These are phyloP conservation scores for Aspergillus latus DNA, from an alignment of 2,329 filamentous ascomycete genomes.

Conservation along the genomic window DNA sequence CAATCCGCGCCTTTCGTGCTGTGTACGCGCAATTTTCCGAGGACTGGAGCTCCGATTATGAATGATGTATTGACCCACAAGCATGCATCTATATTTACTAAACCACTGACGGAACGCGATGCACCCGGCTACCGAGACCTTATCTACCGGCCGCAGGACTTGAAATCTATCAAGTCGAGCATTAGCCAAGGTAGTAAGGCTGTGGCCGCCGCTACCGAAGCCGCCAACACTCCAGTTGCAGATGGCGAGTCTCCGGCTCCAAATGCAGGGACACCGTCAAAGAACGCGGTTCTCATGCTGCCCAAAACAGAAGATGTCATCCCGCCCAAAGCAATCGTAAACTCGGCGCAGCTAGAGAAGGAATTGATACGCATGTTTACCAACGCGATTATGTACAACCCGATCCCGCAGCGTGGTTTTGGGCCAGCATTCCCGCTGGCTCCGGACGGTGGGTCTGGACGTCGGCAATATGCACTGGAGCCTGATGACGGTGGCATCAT, in stretches of 20 bases:
- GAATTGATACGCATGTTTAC: slow-evolving; percentile 96
- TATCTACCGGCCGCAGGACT: slow-evolving; percentile 72
- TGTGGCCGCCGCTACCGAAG: slow-evolving; percentile 48
- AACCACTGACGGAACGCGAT: slow-evolving; percentile 70
- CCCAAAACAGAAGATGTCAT: slow-evolving; percentile 72
- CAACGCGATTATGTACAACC: slow-evolving; percentile 98
- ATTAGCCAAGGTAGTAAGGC: slow-evolving; percentile 55
- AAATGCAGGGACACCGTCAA: slow-evolving; percentile 35
- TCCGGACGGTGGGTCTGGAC: slow-evolving; percentile 41
- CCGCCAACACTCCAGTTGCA: slow-evolving; percentile 66
- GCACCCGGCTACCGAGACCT: slow-evolving; percentile 74
- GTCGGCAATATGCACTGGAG: slow-evolving; percentile 58
- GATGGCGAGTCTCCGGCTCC: slow-evolving; percentile 54
- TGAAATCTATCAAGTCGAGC: slow-evolving; percentile 73
- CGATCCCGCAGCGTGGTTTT: slow-evolving; percentile 71
- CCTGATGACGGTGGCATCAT: slow-evolving; percentile 83
- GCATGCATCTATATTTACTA: slow-evolving; percentile 76
- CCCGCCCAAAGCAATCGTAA: slow-evolving; percentile 87
- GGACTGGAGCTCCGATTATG: slow-evolving; percentile 69
- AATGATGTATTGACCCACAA: slow-evolving; percentile 76
- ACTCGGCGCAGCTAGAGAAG: slow-evolving; percentile 86
- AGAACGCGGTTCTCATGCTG: slow-evolving; percentile 44
- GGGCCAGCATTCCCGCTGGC: slow-evolving; percentile 59
- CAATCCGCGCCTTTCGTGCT: slow-evolving; percentile 39
- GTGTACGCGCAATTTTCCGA: slow-evolving; percentile 53